Conservation (phyloP, 2,329 filamentous ascomycete species). For the Paecilomyces sp. region DNA sequence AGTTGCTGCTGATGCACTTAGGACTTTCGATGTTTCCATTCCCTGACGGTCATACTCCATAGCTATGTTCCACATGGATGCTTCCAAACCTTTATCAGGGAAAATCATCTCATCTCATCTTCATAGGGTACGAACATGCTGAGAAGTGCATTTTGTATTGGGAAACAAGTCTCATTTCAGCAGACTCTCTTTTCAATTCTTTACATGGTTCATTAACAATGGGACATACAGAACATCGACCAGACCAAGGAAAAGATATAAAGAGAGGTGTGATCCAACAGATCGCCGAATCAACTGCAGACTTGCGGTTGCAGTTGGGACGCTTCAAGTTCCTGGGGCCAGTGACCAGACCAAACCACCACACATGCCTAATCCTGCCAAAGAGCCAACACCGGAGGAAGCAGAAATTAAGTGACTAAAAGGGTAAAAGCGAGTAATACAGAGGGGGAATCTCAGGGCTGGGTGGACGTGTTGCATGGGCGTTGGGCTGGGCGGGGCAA, state of each 20-base stretch:
- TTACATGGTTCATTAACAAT: not conserved
- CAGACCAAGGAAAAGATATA: not conserved
- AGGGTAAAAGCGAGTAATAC: not conserved
- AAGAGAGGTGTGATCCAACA: not conserved
- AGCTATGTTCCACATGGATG: not conserved
- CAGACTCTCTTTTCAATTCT: not conserved
- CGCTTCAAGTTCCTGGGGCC: not conserved
- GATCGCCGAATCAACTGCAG: not conserved
- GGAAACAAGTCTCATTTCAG: not conserved
- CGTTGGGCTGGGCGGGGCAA: not conserved
- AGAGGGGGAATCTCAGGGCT: conserved; percentile 1
- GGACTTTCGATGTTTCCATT: no score
- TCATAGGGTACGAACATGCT: not conserved
- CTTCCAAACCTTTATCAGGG: no score
- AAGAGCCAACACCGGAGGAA: not conserved
- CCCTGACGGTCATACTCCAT: no score
- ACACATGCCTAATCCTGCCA: not conserved
- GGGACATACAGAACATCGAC: not conserved
- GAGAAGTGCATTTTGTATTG: not conserved
- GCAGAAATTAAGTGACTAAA: not conserved
- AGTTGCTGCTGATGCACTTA: no score
- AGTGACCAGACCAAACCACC: not conserved
- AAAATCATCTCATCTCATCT: not conserved
- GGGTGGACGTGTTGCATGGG: not conserved
- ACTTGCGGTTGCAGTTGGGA: not conserved